Evolutionary conservation across 805 yeast genomes (phyloP).

Genomic region (Clavispora asparagi): DNA sequence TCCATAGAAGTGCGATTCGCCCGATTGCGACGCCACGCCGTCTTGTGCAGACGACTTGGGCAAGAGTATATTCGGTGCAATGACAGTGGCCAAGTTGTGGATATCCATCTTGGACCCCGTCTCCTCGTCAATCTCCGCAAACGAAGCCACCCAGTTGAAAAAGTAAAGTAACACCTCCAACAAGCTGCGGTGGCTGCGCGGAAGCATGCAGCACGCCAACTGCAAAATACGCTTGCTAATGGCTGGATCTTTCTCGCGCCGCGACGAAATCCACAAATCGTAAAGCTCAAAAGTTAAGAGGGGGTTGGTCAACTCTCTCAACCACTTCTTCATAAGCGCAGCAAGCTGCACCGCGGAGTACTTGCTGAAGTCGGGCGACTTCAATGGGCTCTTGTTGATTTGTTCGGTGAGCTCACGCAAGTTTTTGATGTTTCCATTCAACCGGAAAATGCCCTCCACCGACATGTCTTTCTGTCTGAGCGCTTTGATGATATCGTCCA

Average conservation of each 20-base stretch:
- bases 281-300: slow-evolving; percentile 71
- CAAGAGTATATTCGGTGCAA: slow-evolving; percentile 86
- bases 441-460: slow-evolving; percentile 91
- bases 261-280: slow-evolving; percentile 72
- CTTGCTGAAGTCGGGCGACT: slow-evolving; percentile 60
- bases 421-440: slow-evolving; percentile 89
- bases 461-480: slow-evolving; percentile 90
- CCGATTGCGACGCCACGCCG: slow-evolving; percentile 24
- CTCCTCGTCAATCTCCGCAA: slow-evolving; percentile 87
- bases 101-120: slow-evolving; percentile 90
- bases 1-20: slow-evolving; percentile 79
- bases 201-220: slow-evolving; percentile 70
- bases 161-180: slow-evolving; percentile 82
- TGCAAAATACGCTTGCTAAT: slow-evolving; percentile 52
- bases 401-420: slow-evolving; percentile 66
- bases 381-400: slow-evolving; percentile 69
- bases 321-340: slow-evolving; percentile 84
- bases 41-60: slow-evolving; percentile 38
- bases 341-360: slow-evolving; percentile 91
- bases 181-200: slow-evolving; percentile 74
- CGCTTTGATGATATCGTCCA: slow-evolving; percentile 81
- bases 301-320: slow-evolving; percentile 91
- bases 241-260: slow-evolving; percentile 42
- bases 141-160: slow-evolving; percentile 92
- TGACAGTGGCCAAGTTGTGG: slow-evolving; percentile 90